Evolutionary conservation across 2,329 filamentous ascomycete genomes (phyloP).

Genomic region (Cadophora malorum): DNA sequence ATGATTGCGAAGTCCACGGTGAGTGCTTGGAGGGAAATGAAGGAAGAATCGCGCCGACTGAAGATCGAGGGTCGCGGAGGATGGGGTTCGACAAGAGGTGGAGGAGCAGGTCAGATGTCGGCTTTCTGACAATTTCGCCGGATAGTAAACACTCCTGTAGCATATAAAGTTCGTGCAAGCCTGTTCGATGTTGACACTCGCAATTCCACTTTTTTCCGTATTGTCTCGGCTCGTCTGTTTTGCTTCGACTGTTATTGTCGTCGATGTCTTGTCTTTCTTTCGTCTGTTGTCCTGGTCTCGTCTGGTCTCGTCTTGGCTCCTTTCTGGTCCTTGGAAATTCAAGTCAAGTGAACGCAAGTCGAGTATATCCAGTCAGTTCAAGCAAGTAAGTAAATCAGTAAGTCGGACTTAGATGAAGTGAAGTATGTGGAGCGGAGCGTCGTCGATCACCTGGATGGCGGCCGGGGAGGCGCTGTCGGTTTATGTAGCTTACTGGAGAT

Average conservation of each 20-base stretch:
- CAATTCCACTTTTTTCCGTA: background rate
- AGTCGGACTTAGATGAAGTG: slow-evolving; percentile 35
- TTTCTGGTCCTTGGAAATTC: slow-evolving; percentile 25
- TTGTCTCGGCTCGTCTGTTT: background rate
- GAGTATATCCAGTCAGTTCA: slow-evolving; percentile 12
- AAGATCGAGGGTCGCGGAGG: slow-evolving; percentile 11
- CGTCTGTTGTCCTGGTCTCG: slow-evolving; percentile 1
- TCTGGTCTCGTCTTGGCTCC: slow-evolving; percentile 14
- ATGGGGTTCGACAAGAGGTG: slow-evolving; percentile 21
- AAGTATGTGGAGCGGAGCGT: slow-evolving; percentile 45
- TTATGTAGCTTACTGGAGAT: slow-evolving; percentile 46
- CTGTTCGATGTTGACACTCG: background rate
- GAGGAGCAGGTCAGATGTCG: slow-evolving; percentile 22
- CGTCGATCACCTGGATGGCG: slow-evolving; percentile 49
- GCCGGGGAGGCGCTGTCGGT: slow-evolving; percentile 46
- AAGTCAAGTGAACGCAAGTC: background rate
- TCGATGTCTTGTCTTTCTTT: slow-evolving; percentile 10
- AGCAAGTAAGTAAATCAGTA: slow-evolving; percentile 5
- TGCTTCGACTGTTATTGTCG: background rate
- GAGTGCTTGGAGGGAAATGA: slow-evolving; percentile 25
- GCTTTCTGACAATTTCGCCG: slow-evolving; percentile 23
- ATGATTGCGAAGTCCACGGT: slow-evolving; percentile 42
- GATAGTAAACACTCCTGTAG: slow-evolving; percentile 21
- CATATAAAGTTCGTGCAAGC: slow-evolving; percentile 14
- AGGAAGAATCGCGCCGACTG: slow-evolving; percentile 5